Base-by-base conservation (phyloP, 345 rosid species). In the Microthlaspi erraticum region DNA sequence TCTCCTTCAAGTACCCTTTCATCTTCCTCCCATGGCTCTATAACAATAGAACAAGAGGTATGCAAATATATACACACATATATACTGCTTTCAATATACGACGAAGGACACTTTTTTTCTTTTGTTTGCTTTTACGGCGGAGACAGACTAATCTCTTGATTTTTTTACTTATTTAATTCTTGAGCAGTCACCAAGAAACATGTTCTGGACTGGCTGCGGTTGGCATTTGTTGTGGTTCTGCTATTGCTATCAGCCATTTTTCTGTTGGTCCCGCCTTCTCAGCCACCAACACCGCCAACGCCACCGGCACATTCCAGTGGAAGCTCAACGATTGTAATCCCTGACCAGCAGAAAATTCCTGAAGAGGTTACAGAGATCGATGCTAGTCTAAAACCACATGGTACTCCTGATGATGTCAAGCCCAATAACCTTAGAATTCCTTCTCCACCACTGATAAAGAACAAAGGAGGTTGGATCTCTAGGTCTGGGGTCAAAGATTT, bases 221-320 rank as follows among this genome's bases (percentile, higher is more conserved):
- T 32, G 10, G 8, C 43, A 32, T 19, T 55, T 4, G 14, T 33
- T 55, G 5, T 4, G 20, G 43, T 67, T 54, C 20, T 33, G 3
- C 23, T 56, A 5, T n/a, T 56, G 4, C 54, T 68, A 3, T 18
- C 23, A 68, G 34, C 10, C 63, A 54, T 6, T 55, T 23, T 55
- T 13, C 5, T 68, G 14, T 33, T 17, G 36, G 16, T 23, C 1
- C n/a, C 13, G 7, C n/a, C 31, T 20, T 10, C 31, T 19, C 31
- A 3, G 1, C 11, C 52, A 48, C 11, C 12, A 2, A 2, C 52
- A 46, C 6, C 4, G 12, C 26, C 14, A 12, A 1, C 7, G 7
- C 6, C 14, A 41, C 44, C 14, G 6, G 4, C 44, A 41, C 23
- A 20, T 20, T 20, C 23, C 23, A 20, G 2, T 20, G 23, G 23